Evolutionary conservation across 345 rosid species (phyloP).

Genomic region (Chamaenerion angustifolium): DNA sequence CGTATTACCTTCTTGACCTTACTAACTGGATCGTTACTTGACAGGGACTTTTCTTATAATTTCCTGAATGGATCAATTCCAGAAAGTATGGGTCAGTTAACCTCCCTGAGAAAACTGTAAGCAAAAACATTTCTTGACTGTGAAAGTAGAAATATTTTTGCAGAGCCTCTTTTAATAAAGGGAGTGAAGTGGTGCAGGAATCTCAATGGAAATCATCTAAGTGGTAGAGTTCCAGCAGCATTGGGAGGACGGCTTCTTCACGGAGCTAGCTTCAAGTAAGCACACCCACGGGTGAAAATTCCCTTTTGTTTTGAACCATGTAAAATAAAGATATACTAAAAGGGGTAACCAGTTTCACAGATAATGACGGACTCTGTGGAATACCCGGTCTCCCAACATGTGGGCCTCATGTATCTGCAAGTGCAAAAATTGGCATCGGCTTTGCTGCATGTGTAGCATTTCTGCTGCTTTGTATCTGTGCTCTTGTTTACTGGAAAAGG

Average conservation of each 20-base stretch:
- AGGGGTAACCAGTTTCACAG: slow-evolving; percentile 56
- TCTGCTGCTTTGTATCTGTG: slow-evolving; percentile 41
- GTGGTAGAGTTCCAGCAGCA: slow-evolving; percentile 78
- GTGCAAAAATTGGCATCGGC: slow-evolving; percentile 73
- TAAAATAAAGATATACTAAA: background rate
- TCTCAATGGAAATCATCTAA: slow-evolving; percentile 79
- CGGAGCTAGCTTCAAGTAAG: slow-evolving; percentile 94
- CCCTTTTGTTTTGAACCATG: background rate
- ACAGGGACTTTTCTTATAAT: slow-evolving; percentile 90
- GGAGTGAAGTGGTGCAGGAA: slow-evolving; percentile 34
- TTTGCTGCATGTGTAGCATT: slow-evolving; percentile 43
- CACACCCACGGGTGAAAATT: background rate
- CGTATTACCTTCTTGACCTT: too few relatives aligned
- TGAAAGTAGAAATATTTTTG: background rate
- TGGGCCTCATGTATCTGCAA: slow-evolving; percentile 61
- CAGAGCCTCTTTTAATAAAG: too few relatives aligned
- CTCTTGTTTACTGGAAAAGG: slow-evolving; percentile 73
- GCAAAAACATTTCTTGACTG: slow-evolving; percentile 4
- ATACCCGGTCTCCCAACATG: slow-evolving; percentile 86
- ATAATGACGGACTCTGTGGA: slow-evolving; percentile 89
- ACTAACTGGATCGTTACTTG: background rate
- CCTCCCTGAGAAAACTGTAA: slow-evolving; percentile 67
- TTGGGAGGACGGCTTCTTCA: slow-evolving; percentile 90
- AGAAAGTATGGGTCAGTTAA: slow-evolving; percentile 71
- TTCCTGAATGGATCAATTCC: slow-evolving; percentile 79